Percentiles rank a stretch among this genome's conserved stretches.
phyloP scores from a whole-genome alignment of 306 rosid genomes.

The Quercus engelmannii region DNA sequence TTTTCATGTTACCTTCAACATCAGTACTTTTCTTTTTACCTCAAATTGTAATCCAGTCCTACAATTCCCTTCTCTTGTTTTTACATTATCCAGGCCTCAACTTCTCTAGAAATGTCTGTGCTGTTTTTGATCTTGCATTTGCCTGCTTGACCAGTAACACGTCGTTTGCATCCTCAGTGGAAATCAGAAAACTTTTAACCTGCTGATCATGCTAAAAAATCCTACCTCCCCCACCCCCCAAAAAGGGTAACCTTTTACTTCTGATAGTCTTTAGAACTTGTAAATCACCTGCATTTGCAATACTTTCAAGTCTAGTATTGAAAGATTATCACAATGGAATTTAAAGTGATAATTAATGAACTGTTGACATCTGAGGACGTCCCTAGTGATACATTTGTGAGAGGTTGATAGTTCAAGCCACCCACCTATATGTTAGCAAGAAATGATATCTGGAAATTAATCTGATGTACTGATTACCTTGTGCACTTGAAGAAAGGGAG shows the following conservation, averaged over 20 bases:
- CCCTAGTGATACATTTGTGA: too few species aligned
- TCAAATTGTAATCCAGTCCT: background rate
- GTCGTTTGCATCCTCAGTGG: background rate
- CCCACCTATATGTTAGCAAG: too few species aligned
- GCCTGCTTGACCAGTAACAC: constrained; percentile 35
- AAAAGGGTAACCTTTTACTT: constrained; percentile 34
- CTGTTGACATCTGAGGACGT: too few species aligned
- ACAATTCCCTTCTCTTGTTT: background rate
- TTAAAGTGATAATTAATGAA: too few species aligned
- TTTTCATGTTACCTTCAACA: background rate
- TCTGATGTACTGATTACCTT: too few species aligned
- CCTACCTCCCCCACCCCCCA: background rate
- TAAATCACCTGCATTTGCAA: constrained; percentile 67
- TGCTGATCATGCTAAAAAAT: too few species aligned
- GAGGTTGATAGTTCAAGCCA: too few species aligned
- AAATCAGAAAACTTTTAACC: background rate
- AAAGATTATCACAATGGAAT: constrained; percentile 59
- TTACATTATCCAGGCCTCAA: constrained; percentile 31
- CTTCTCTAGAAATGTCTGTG: constrained; percentile 68
- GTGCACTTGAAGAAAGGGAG: too few species aligned
- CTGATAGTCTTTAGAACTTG: constrained; percentile 75
- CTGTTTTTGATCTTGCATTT: constrained; percentile 59
- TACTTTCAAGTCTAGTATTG: constrained; percentile 69
- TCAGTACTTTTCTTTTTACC: background rate
- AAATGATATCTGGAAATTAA: too few species aligned